Evolutionary conservation across 73 alveolate species (phyloP), one percentile per base, ranked within the genome.

Genomic region (Breviolum minutum): DNA sequence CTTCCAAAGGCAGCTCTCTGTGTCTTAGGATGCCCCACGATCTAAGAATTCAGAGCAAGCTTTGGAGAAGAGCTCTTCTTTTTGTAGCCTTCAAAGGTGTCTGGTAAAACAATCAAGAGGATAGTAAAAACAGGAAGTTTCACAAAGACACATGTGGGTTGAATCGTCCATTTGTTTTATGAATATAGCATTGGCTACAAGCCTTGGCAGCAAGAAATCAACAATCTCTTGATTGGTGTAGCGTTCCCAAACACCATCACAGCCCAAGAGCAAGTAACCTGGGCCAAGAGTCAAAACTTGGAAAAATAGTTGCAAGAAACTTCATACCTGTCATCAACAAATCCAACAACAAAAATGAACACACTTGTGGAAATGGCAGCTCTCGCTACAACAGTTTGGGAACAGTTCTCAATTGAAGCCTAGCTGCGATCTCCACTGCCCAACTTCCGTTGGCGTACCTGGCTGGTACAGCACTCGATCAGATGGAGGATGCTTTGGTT

Each of bases 201-300:
- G 97, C 97, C 97, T 92, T 54, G 73, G 86, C 66, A 92, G 80
- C 80, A 92, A 29, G 80, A 92, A 92, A 48, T 92, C 97, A 14
- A 74, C 97, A 54, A 92, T 66, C 80, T 92, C 90, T 60, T 92
- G 97, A 48, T 92, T 92, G n/a, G 97, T 92, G 81, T 74, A 92
- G 68, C 97, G 90, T 79, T 92, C 97, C 90, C 90, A 92, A 27
- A 92, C 89, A 6, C 97, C 97, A 63, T 92, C 97, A 29, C 97
- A 92, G 22, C 90, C 97, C 97, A 92, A 68, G 68, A 92, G 97
- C 90, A 92, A 20, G 61, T 92, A 92, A 10, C 97, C 97, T 92
- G 54, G 54, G 54, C 54, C 54, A 40, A 29, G 79, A 11, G 62
- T 29, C 94, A 7, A n/a, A 54, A 14, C 29, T 10, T 30, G 66